Evolutionary conservation across 2,329 filamentous ascomycete genomes (phyloP).

Genomic region (Tolypocladium cylindrosporum): DNA sequence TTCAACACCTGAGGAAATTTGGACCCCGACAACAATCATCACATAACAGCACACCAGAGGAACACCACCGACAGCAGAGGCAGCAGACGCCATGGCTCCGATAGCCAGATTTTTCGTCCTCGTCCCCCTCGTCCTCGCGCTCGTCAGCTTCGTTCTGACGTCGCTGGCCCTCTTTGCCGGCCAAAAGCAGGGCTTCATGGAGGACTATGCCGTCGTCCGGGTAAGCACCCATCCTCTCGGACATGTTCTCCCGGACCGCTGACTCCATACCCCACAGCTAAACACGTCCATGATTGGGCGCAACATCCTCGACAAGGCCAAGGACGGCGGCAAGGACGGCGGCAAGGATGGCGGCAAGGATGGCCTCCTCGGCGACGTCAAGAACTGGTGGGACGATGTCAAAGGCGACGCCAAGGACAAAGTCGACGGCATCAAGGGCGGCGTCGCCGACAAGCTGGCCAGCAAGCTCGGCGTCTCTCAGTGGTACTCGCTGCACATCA

Average conservation of each 20-base stretch:
- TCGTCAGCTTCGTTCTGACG: slow-evolving; percentile 28
- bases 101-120: slow-evolving; percentile 18
- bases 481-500: slow-evolving; percentile 42
- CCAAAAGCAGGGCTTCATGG: slow-evolving; percentile 29
- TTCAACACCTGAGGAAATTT: neutral
- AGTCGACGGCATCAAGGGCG: slow-evolving; percentile 28
- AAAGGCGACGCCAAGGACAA: slow-evolving; percentile 24
- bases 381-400: slow-evolving; percentile 18
- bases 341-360: slow-evolving; percentile 8
- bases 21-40: neutral
- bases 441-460: slow-evolving; percentile 28
- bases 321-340: slow-evolving; percentile 13
- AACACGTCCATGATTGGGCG: slow-evolving; percentile 29
- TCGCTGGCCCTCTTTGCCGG: slow-evolving; percentile 30
- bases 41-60: neutral
- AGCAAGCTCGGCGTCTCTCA: slow-evolving; percentile 35
- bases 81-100: slow-evolving; percentile 7
- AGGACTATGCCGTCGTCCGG: slow-evolving; percentile 30
- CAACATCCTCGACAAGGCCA: slow-evolving; percentile 18
- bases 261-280: slow-evolving; percentile 13
- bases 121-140: slow-evolving; percentile 25
- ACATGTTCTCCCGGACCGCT: neutral
- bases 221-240: slow-evolving; percentile 13
- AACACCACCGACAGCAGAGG: neutral
- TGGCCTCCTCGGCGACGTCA: slow-evolving; percentile 17